Conservation (phyloP, 306 rosid species). For the Fragaria iinumae region DNA sequence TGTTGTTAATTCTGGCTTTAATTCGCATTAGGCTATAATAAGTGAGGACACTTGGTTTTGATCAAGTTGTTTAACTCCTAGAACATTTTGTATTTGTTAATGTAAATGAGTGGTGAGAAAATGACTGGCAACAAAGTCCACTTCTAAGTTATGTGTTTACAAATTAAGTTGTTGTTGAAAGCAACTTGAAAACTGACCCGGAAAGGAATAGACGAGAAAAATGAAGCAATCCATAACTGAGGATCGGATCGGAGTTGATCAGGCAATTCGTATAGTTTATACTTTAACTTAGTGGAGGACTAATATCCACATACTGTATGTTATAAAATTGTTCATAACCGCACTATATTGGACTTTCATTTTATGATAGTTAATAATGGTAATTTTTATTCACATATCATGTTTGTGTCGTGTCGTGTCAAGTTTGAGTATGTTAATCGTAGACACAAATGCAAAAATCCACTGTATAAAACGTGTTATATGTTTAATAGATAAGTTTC, state of each 20-base stretch:
- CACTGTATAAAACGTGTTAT: not conserved
- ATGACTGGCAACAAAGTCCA: not conserved
- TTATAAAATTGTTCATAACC: not conserved
- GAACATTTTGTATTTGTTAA: not conserved
- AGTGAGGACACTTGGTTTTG: not conserved
- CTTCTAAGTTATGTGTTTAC: not conserved
- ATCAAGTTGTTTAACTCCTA: not conserved
- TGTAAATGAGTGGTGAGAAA: not conserved
- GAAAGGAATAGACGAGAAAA: not conserved
- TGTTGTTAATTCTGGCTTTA: not conserved
- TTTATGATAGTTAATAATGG: not conserved
- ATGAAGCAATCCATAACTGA: not conserved
- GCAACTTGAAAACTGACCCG: conserved; percentile 9
- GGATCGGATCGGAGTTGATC: not conserved
- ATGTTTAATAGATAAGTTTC: not conserved
- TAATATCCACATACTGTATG: not conserved
- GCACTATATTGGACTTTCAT: not conserved
- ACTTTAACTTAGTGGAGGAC: not conserved
- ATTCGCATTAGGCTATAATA: not conserved
- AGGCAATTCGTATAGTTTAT: not conserved
- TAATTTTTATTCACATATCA: not conserved
- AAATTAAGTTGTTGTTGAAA: conserved; percentile 7
- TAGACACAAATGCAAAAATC: not conserved
- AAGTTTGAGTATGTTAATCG: not conserved
- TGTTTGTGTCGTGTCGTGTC: not conserved